phyloP scores from a whole-genome alignment of 352 stramenopile genomes.

The Pythium brassicae region DNA sequence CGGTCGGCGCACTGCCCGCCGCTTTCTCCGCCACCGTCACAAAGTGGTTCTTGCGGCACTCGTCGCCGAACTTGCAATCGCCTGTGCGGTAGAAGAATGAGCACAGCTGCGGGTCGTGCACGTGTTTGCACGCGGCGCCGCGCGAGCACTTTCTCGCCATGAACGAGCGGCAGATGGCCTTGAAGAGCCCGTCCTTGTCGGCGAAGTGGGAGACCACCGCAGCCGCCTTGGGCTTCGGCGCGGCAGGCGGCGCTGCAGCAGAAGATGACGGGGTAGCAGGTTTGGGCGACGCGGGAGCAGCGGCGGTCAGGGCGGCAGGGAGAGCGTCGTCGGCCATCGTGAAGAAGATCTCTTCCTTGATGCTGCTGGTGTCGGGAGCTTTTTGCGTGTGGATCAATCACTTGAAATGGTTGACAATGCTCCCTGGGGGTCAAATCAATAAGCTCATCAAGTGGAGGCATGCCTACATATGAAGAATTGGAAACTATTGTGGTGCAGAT shows the following conservation, averaged over 20 bases:
- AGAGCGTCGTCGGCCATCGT: conserved; percentile 4
- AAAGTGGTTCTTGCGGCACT: conserved; percentile 56
- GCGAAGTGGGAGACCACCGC: conserved; percentile 31
- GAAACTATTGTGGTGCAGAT: too few species aligned
- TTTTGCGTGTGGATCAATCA: too few species aligned
- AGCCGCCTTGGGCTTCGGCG: conserved; percentile 1
- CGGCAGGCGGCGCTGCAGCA: background rate
- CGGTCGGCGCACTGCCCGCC: too few species aligned
- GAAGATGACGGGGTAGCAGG: background rate
- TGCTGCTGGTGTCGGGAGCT: too few species aligned
- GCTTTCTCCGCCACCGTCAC: conserved; percentile 20
- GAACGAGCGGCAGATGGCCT: conserved; percentile 55
- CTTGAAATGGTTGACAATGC: too few species aligned
- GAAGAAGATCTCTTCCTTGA: background rate
- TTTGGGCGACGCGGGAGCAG: background rate
- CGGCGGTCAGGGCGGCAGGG: background rate
- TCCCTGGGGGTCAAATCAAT: too few species aligned
- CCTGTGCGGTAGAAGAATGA: conserved; percentile 39
- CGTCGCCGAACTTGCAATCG: conserved; percentile 46
- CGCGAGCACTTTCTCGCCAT: conserved; percentile 36
- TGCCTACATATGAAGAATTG: too few species aligned
- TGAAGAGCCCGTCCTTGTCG: conserved; percentile 50
- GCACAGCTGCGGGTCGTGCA: conserved; percentile 59
- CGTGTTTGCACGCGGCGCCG: conserved; percentile 27
- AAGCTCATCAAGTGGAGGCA: too few species aligned